Conservation (phyloP, 495 filamentous ascomycete species). For the Aspergillus wentii region DNA sequence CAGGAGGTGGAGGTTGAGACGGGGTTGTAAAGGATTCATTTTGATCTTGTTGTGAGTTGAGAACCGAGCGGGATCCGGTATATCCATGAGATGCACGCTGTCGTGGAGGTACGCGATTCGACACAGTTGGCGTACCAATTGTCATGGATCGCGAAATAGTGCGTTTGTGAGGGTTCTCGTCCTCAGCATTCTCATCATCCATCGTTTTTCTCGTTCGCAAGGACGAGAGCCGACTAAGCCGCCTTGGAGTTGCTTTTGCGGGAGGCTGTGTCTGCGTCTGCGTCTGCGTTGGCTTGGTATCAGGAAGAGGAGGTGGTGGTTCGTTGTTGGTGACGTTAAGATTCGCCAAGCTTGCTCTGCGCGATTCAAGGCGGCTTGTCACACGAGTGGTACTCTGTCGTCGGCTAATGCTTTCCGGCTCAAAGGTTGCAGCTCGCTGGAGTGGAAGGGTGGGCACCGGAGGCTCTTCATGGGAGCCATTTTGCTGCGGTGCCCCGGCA, state of each 20-base stretch:
- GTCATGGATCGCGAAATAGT: constrained; percentile 37
- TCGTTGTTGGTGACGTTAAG: constrained; percentile 17
- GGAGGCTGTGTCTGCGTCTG: neutral
- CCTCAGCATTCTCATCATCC: constrained; percentile 28
- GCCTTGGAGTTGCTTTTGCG: constrained; percentile 21
- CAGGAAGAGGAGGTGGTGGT: constrained; percentile 8
- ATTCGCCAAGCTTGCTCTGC: constrained; percentile 58
- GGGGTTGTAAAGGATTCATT: constrained; percentile 14
- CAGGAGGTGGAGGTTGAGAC: constrained; percentile 19
- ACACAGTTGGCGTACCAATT: constrained; percentile 22
- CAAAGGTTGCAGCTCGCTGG: constrained; percentile 37
- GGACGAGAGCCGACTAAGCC: constrained; percentile 36
- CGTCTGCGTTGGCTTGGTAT: constrained; percentile 22
- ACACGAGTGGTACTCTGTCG: constrained; percentile 56
- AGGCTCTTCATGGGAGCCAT: constrained; percentile 26
- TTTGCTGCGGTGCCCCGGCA: constrained; percentile 18
- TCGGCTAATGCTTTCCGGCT: constrained; percentile 31
- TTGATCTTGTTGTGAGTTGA: constrained; percentile 18
- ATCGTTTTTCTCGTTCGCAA: constrained; percentile 29
- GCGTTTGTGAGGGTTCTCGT: constrained; percentile 19
- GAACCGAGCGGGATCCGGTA: constrained; percentile 24
- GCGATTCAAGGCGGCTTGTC: constrained; percentile 67
- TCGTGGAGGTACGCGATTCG: constrained; percentile 23
- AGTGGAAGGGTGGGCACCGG: constrained; percentile 24
- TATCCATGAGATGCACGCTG: constrained; percentile 42